A percentile compares a stretch with the other conserved stretches of the same genome.
Evolutionary conservation across 495 filamentous ascomycete genomes (phyloP).

Genomic region (Aspergillus wentii): DNA sequence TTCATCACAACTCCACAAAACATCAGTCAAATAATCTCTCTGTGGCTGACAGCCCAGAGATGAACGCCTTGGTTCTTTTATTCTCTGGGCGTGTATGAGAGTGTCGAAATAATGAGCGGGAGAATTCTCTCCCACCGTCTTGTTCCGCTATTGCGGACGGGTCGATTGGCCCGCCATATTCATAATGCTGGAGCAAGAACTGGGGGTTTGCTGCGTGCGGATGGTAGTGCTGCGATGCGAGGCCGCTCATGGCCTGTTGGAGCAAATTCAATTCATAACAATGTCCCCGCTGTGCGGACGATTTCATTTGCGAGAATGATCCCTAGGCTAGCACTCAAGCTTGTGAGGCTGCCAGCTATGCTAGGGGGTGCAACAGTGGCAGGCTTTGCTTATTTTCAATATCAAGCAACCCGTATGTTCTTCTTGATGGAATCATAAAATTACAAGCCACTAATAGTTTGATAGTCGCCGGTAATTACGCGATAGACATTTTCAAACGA

Average conservation of each 20-base stretch:
- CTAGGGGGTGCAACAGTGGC: conserved; percentile 86
- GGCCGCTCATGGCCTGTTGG: conserved; percentile 70
- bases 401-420: conserved; percentile 83
- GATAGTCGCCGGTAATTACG: conserved; percentile 84
- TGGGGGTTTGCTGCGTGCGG: conserved; percentile 64
- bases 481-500: conserved; percentile 68
- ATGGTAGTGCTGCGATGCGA: conserved; percentile 55
- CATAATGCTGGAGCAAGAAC: conserved; percentile 54
- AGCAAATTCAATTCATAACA: conserved; percentile 73
- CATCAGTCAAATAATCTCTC: conserved; percentile 3
- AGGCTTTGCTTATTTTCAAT: conserved; percentile 86
- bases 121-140: conserved; percentile 73
- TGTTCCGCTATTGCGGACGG: conserved; percentile 58
- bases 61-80: conserved; percentile 10
- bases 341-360: conserved; percentile 80
- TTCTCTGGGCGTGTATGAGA: conserved; percentile 31
- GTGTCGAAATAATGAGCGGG: conserved; percentile 64
- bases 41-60: conserved; percentile 16
- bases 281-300: conserved; percentile 72
- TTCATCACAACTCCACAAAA: not conserved
- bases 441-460: conserved; percentile 18
- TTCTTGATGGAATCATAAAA: not conserved
- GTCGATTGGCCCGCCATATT: conserved; percentile 60
- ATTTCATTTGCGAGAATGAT: conserved; percentile 82
- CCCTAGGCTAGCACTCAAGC: conserved; percentile 85